Evolutionary conservation across 345 rosid genomes (phyloP).

Genomic region (Aquilaria malaccensis): DNA sequence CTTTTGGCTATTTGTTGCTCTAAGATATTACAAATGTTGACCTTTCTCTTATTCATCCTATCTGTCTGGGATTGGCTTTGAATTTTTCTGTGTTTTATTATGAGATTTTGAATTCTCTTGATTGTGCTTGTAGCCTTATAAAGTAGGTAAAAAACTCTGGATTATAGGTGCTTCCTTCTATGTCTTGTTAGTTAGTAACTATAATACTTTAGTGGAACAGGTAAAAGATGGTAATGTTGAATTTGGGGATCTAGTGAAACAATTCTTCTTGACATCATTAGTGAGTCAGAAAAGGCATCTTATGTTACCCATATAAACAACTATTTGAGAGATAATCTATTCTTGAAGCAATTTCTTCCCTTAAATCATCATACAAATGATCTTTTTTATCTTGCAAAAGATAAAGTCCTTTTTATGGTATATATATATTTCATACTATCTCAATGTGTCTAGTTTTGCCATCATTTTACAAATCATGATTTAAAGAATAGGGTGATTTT

Average conservation of each 20-base stretch:
- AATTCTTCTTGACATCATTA: slow-evolving; percentile 55
- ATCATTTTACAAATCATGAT: too few relatives aligned
- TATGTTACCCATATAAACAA: slow-evolving; percentile 88
- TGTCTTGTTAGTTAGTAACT: not conserved
- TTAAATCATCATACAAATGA: slow-evolving; percentile 64
- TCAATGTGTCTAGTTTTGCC: too few relatives aligned
- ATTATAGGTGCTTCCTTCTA: too few relatives aligned
- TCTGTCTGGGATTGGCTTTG: slow-evolving; percentile 58
- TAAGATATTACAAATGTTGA: slow-evolving; percentile 60
- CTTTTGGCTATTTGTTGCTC: slow-evolving; percentile 5
- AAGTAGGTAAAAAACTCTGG: slow-evolving; percentile 36
- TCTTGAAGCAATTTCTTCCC: slow-evolving; percentile 88
- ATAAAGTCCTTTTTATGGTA: slow-evolving; percentile 88
- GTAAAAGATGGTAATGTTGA: too few relatives aligned
- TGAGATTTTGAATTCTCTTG: slow-evolving; percentile 62
- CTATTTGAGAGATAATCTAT: slow-evolving; percentile 81
- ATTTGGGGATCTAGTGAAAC: too few relatives aligned
- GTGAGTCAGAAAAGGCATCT: slow-evolving; percentile 67
- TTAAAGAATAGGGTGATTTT: too few relatives aligned
- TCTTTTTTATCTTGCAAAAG: slow-evolving; percentile 70
- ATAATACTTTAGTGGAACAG: too few relatives aligned
- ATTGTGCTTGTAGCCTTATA: slow-evolving; percentile 65
- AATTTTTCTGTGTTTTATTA: slow-evolving; percentile 70
- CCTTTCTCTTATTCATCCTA: slow-evolving; percentile 64
- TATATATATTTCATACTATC: not conserved